Conservation (phyloP, 1,284 basidiomycete genomes). For the Rhodotorula sp. region DNA sequence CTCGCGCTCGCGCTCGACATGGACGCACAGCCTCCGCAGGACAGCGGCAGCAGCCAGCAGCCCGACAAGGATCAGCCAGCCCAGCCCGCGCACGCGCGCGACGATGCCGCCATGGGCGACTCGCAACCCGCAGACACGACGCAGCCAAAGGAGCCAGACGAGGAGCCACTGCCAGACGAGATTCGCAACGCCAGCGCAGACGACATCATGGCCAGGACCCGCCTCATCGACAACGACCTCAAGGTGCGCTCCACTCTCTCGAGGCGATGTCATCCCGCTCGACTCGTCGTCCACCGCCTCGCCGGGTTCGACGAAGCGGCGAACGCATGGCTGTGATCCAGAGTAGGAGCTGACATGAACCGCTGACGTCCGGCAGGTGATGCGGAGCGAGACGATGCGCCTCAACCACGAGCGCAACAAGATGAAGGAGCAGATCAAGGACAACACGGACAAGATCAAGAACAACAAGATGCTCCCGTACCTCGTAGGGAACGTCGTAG, state of each 20-base stretch:
- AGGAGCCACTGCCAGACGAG: slow-evolving; percentile 62
- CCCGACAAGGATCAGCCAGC: not conserved
- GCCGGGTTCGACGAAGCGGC: not conserved
- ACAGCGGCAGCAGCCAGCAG: slow-evolving; percentile 4
- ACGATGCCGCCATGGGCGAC: slow-evolving; percentile 29
- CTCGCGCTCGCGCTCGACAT: too few species aligned
- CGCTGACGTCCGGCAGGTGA: slow-evolving; percentile 61
- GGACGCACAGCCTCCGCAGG: not conserved
- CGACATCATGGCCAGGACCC: slow-evolving; percentile 76
- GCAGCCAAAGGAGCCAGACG: slow-evolving; percentile 13
- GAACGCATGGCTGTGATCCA: not conserved
- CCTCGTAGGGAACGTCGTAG: slow-evolving; percentile 95
- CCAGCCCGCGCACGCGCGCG: not conserved
- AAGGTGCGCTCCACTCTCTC: slow-evolving; percentile 65
- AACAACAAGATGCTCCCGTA: slow-evolving; percentile 99
- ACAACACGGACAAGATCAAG: slow-evolving; percentile 98
- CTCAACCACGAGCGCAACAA: slow-evolving; percentile 89
- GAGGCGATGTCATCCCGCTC: too few species aligned
- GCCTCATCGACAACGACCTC: slow-evolving; percentile 86
- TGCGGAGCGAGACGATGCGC: slow-evolving; percentile 88
- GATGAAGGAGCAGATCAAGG: slow-evolving; percentile 98
- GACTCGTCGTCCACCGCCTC: not conserved
- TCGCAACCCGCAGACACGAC: not conserved
- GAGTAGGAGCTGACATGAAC: not conserved
- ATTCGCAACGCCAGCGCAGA: slow-evolving; percentile 69